Evolutionary conservation across 345 rosid species (phyloP).

Genomic region (Linum trigynum): DNA sequence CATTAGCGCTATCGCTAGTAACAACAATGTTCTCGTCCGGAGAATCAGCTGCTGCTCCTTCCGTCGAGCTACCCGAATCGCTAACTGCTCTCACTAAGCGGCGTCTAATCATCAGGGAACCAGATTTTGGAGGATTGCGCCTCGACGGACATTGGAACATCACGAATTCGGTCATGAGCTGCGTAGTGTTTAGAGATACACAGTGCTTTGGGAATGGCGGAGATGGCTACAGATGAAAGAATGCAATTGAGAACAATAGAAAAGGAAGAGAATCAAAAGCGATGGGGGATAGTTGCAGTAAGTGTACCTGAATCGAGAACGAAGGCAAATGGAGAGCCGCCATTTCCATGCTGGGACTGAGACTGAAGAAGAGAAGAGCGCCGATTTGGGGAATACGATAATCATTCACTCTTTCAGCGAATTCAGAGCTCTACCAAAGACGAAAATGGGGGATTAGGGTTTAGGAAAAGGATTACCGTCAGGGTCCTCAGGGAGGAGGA

Average conservation of each 20-base stretch:
- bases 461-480: neutral
- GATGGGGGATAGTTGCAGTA: neutral
- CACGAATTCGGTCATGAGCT: slow-evolving; percentile 20
- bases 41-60: slow-evolving; percentile 11
- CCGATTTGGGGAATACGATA: neutral
- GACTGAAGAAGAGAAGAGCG: neutral
- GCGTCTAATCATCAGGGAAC: slow-evolving; percentile 8
- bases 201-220: slow-evolving; percentile 26
- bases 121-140: neutral
- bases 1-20: no score
- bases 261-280: neutral
- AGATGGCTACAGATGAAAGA: slow-evolving; percentile 22
- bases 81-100: slow-evolving; percentile 23
- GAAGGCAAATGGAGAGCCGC: slow-evolving; percentile 10
- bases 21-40: slow-evolving; percentile 7
- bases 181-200: slow-evolving; percentile 21
- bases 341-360: neutral
- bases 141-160: slow-evolving; percentile 12
- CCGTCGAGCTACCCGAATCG: slow-evolving; percentile 29
- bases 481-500: no score
- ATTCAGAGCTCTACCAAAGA: neutral
- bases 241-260: no score
- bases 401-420: neutral
- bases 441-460: neutral
- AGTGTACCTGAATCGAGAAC: slow-evolving; percentile 12